Conservation (phyloP, 225 moss, liverwort and hornwort genomes). For the Physcomitrellopsis africana region DNA sequence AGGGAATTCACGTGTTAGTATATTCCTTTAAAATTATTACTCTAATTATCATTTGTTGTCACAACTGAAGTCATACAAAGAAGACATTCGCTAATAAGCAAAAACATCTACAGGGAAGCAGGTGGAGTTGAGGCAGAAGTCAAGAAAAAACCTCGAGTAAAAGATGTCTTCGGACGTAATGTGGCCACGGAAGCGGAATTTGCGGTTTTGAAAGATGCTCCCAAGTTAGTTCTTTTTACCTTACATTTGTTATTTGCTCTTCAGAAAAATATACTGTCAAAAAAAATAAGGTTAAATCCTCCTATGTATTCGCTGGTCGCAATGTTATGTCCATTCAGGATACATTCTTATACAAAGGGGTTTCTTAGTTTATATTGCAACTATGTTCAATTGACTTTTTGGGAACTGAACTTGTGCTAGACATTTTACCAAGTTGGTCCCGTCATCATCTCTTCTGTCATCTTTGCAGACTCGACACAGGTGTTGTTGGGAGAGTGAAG, state of each 20-base stretch:
- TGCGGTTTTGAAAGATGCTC: conserved; percentile 88
- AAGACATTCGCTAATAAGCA: conserved; percentile 19
- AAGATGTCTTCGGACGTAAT: conserved; percentile 94
- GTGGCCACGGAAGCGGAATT: conserved; percentile 95
- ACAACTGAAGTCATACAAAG: not conserved
- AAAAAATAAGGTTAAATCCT: not conserved
- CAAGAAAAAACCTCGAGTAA: conserved; percentile 67
- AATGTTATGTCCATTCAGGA: conserved; percentile 8
- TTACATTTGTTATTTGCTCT: conserved; percentile 14
- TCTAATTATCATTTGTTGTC: conserved; percentile 3
- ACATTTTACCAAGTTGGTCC: conserved; percentile 15
- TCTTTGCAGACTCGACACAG: conserved; percentile 86
- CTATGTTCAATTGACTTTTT: conserved; percentile 8
- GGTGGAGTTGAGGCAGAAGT: conserved; percentile 45
- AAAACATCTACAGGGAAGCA: conserved; percentile 49
- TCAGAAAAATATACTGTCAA: conserved; percentile 1
- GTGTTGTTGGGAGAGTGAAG: conserved; percentile 84
- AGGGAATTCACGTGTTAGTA: not conserved
- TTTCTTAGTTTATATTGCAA: conserved; percentile 7
- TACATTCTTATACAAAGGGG: conserved; percentile 2
- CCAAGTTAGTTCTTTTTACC: conserved; percentile 53
- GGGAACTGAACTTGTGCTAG: conserved; percentile 1
- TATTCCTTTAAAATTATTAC: no score
- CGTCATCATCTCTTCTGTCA: conserved; percentile 18
- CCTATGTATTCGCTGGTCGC: conserved; percentile 10